Evolutionary conservation across 2,329 filamentous ascomycete species (phyloP).

Genomic region (Colletotrichum incanum): DNA sequence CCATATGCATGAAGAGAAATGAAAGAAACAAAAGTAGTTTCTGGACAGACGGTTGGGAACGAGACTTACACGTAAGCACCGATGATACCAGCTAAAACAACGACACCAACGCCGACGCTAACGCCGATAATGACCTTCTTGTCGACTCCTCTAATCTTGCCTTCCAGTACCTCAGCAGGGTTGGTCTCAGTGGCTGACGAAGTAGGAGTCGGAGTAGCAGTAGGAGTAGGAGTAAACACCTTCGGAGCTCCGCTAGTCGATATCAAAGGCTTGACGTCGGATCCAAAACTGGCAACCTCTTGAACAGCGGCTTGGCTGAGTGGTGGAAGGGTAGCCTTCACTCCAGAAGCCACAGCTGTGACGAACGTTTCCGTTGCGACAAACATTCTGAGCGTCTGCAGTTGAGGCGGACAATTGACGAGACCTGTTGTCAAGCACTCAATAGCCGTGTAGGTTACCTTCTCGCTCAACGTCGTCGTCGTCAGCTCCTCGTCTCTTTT

Average conservation of each 20-base stretch:
- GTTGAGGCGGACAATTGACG: constrained; percentile 65
- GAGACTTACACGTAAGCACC: constrained; percentile 37
- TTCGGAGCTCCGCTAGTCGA: constrained; percentile 17
- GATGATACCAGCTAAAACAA: constrained; percentile 53
- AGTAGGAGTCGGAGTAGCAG: neutral
- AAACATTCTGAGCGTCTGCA: constrained; percentile 61
- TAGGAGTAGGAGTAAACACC: constrained; percentile 9
- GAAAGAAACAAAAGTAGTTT: rapidly evolving
- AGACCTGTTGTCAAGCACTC: constrained; percentile 60
- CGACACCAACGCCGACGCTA: constrained; percentile 62
- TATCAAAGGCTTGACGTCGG: constrained; percentile 6
- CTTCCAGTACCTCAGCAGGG: constrained; percentile 45
- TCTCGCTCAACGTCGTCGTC: constrained; percentile 50
- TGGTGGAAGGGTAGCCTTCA: constrained; percentile 55
- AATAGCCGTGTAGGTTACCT: constrained; percentile 58
- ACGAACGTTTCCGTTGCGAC: constrained; percentile 57
- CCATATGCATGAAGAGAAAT: too few relatives aligned
- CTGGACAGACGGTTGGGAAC: rapidly evolving
- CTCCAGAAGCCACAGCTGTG: constrained; percentile 58
- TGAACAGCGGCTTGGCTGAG: constrained; percentile 6
- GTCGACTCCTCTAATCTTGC: constrained; percentile 53
- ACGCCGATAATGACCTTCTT: constrained; percentile 65
- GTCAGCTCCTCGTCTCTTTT: constrained; percentile 51
- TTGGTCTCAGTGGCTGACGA: neutral
- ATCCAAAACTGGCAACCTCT: constrained; percentile 26